Base-by-base conservation (phyloP, 495 filamentous ascomycete genomes). In the Apodospora peruviana region DNA sequence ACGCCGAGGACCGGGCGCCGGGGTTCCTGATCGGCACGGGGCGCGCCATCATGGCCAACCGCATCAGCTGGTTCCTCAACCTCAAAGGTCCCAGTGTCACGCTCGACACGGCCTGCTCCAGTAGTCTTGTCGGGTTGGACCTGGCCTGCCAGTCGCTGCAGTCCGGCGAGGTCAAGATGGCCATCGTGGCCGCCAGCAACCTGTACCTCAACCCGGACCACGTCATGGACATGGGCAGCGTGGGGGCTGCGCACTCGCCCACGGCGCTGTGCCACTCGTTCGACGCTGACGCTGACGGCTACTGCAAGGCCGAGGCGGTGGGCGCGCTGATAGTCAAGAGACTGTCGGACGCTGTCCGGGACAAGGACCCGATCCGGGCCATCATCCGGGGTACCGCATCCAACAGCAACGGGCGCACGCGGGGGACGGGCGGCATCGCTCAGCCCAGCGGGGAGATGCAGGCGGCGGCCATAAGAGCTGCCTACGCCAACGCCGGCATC, bases 271-370 rank as follows among this genome's bases (percentile, higher is more conserved):
- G 57, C 40, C 53, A 61, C 36, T 56, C 61, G 0, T 66, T 68
- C 22, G 65, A 68, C 18, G 46, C 41, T 5, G 9, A 48, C 1
- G 62, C 63, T 5, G 65, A 66, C 43, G 65, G 84, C 0, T 87
- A 81, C 59, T 74, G 58, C 0, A 65, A 81, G 10, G 84, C 66
- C 1, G 84, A 88, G 50, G 83, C 70, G 0, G 53, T 82, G 11
- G 70, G 57, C 16, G 64, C 29, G 18, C 24, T 56, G 4, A 37
- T 46, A 5, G n/a, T 68, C 5, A 87, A 86, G 59, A 59, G 58
- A 9, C 64, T 84, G 0, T 38, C 47, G 2, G 71, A 77, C 45
- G 83, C 75, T 4, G 37, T 77, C 2, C 45, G 55, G 1, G 71
- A 75, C 40, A 57, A 66, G 8, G 67, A 76, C 34, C 71, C 74